Conservation (phyloP, 2,329 filamentous ascomycete species). For the Diaporthe longicolla region DNA sequence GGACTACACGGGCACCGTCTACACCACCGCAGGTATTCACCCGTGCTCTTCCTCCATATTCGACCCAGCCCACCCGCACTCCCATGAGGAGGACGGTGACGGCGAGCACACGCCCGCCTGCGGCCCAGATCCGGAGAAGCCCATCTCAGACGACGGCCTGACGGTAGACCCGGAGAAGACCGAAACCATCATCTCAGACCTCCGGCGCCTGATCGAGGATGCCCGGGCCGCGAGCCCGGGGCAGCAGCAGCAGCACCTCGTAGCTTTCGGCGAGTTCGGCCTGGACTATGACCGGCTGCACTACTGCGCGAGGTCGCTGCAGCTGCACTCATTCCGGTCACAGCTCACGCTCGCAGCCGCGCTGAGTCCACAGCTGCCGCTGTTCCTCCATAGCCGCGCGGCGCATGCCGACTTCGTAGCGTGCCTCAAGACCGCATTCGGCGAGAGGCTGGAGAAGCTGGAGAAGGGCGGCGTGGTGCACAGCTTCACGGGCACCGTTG, state of each 20-base stretch:
- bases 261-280: slow-evolving; percentile 94
- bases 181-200: slow-evolving; percentile 65
- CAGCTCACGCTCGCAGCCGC: slow-evolving; percentile 84
- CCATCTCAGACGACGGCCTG: slow-evolving; percentile 62
- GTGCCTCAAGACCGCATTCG: slow-evolving; percentile 73
- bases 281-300: slow-evolving; percentile 95
- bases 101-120: slow-evolving; percentile 65
- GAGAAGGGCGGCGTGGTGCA: slow-evolving; percentile 89
- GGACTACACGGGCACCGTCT: slow-evolving; percentile 84
- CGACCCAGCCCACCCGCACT: slow-evolving; percentile 64
- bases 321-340: slow-evolving; percentile 86
- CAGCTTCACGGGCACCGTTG: slow-evolving; percentile 90
- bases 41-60: slow-evolving; percentile 90
- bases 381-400: slow-evolving; percentile 93
- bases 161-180: slow-evolving; percentile 59
- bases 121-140: slow-evolving; percentile 65
- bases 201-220: slow-evolving; percentile 75
- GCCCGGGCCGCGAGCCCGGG: slow-evolving; percentile 60
- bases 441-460: slow-evolving; percentile 73
- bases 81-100: slow-evolving; percentile 60
- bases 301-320: slow-evolving; percentile 82
- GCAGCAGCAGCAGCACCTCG: slow-evolving; percentile 59
- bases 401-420: slow-evolving; percentile 87
- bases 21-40: slow-evolving; percentile 93
- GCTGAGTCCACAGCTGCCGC: slow-evolving; percentile 79